phyloP scores from a whole-genome alignment of 2,329 filamentous ascomycete genomes.

The Plenodomus tracheiphilus region DNA sequence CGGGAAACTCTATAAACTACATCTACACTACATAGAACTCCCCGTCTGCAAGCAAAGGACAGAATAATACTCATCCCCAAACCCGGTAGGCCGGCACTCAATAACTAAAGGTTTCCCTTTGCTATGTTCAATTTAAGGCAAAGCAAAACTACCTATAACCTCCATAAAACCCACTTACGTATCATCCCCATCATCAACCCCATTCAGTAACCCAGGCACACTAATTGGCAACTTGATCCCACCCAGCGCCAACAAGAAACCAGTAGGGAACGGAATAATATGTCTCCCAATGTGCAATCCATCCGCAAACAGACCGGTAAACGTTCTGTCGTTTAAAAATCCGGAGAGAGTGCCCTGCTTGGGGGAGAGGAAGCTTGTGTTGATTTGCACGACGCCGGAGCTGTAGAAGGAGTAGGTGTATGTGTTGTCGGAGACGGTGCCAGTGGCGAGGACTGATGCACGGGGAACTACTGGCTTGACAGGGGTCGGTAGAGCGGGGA shows the following conservation, averaged over 20 bases:
- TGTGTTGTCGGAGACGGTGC: constrained; percentile 11
- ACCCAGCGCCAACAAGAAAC: constrained; percentile 2
- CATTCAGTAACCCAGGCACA: neutral
- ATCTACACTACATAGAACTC: too few species aligned
- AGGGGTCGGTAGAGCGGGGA: neutral
- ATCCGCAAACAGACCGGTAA: constrained; percentile 16
- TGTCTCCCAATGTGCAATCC: constrained; percentile 21
- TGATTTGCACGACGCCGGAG: constrained; percentile 17
- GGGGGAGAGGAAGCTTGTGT: constrained; percentile 16
- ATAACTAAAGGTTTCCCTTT: too few species aligned
- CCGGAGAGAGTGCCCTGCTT: constrained; percentile 12
- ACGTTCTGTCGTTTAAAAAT: constrained; percentile 12
- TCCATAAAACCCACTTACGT: too few species aligned
- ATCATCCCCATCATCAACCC: neutral
- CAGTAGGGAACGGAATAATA: constrained; percentile 15
- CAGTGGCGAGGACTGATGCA: constrained; percentile 8
- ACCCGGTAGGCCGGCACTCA: too few species aligned
- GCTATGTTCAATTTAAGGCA: too few species aligned
- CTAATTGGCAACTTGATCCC: neutral
- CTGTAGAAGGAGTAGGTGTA: constrained; percentile 19
- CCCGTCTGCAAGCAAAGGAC: too few species aligned
- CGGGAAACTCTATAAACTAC: too few species aligned
- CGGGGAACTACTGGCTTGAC: neutral
- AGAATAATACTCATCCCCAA: too few species aligned
- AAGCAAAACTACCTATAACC: too few species aligned